phyloP scores from a whole-genome alignment of 371 early-diverging fungal species.

The Mucor lusitanicus region DNA sequence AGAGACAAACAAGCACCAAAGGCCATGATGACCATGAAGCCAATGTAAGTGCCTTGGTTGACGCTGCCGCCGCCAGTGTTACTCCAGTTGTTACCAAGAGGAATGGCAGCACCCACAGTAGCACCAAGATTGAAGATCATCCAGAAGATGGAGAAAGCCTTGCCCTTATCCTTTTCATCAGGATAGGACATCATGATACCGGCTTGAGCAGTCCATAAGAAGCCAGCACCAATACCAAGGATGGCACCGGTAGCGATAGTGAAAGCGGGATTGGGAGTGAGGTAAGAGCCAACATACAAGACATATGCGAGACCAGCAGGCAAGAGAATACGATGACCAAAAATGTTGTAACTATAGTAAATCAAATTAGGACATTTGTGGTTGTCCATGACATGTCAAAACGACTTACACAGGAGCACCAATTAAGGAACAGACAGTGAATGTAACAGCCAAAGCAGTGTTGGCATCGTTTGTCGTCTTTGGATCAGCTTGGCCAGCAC shows the following conservation, averaged over 20 bases:
- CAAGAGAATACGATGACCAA: constrained; percentile 58
- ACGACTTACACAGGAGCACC: constrained; percentile 60
- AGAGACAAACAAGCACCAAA: constrained; percentile 60
- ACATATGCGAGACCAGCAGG: constrained; percentile 60
- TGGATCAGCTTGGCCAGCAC: constrained; percentile 60
- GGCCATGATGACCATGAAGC: constrained; percentile 67
- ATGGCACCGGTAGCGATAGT: constrained; percentile 59
- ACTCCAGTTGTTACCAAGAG: constrained; percentile 64
- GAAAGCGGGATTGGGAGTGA: constrained; percentile 49
- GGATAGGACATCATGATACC: constrained; percentile 85
- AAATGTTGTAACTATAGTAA: constrained; percentile 47
- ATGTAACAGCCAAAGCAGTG: constrained; percentile 66
- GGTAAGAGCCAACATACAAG: constrained; percentile 61
- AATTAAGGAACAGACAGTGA: constrained; percentile 68
- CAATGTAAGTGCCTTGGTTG: constrained; percentile 61
- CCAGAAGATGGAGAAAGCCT: constrained; percentile 74
- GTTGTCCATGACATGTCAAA: background rate
- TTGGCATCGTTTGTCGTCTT: constrained; percentile 68
- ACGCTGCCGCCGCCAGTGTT: constrained; percentile 24
- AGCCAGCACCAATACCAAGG: constrained; percentile 61
- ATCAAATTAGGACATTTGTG: background rate
- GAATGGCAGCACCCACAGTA: constrained; percentile 72
- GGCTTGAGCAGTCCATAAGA: constrained; percentile 66
- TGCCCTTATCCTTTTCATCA: constrained; percentile 73
- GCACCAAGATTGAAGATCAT: constrained; percentile 80